A percentile compares a stretch with the other conserved stretches of the same genome.
Evolutionary conservation across 2,329 filamentous ascomycete species (phyloP).

Genomic region (Paraphoma sp.): DNA sequence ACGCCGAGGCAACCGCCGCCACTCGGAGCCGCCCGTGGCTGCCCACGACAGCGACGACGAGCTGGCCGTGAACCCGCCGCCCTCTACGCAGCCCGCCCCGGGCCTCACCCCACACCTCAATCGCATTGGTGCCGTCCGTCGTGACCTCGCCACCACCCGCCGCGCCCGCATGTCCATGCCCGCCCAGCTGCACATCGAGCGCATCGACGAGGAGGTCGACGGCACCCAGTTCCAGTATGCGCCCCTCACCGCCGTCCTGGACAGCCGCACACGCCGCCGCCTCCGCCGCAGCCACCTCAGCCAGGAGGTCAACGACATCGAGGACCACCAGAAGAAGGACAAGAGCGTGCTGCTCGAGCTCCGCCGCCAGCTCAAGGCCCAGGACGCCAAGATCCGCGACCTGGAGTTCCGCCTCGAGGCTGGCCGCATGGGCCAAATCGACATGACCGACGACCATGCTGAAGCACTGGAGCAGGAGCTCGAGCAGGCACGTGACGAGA

Average conservation of each 20-base stretch:
- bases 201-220: constrained; percentile 29
- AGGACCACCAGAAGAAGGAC: constrained; percentile 47
- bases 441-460: constrained; percentile 45
- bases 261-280: constrained; percentile 44
- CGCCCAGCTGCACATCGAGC: constrained; percentile 37
- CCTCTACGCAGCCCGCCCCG: constrained; percentile 33
- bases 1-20: constrained; percentile 35
- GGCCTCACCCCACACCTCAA: constrained; percentile 43
- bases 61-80: constrained; percentile 18
- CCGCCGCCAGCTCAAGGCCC: constrained; percentile 44
- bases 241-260: constrained; percentile 42
- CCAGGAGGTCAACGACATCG: constrained; percentile 49
- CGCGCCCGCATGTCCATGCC: constrained; percentile 45
- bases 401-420: constrained; percentile 47
- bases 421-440: constrained; percentile 46
- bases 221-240: constrained; percentile 41
- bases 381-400: constrained; percentile 45
- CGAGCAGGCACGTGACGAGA: constrained; percentile 42
- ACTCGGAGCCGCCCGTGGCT: constrained; percentile 42
- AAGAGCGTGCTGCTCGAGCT: constrained; percentile 47
- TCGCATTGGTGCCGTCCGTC: constrained; percentile 33
- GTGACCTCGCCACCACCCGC: constrained; percentile 32
- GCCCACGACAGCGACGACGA: constrained; percentile 26
- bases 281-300: constrained; percentile 50
- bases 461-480: constrained; percentile 43